Evolutionary conservation across 495 filamentous ascomycete species (phyloP).

Genomic region (Hapsidospora chrysogenum): DNA sequence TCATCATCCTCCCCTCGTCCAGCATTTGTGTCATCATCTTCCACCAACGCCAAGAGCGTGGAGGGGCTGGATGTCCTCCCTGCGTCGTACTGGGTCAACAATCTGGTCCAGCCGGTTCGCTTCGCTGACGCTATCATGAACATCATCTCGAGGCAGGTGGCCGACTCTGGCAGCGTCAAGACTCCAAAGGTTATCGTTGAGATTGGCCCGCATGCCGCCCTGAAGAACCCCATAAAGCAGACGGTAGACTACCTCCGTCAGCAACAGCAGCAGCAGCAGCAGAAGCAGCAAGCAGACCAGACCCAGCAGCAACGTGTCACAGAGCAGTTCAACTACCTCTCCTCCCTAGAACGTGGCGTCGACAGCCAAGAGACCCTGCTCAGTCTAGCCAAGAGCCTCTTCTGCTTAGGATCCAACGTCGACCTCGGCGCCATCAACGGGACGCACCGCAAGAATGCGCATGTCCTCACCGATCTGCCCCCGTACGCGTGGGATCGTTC

Average conservation of each 20-base stretch:
- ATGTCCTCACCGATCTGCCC: slow-evolving; percentile 14
- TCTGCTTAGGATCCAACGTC: neutral
- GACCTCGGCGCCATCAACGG: neutral
- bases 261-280: slow-evolving; percentile 5
- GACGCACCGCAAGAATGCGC: neutral
- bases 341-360: slow-evolving; percentile 9
- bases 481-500: slow-evolving; percentile 21
- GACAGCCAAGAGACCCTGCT: neutral
- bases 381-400: neutral
- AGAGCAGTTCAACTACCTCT: slow-evolving; percentile 8
- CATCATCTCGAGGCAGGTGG: slow-evolving; percentile 5
- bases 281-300: no score
- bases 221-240: slow-evolving; percentile 31
- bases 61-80: neutral
- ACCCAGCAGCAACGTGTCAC: neutral
- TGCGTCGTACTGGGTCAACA: slow-evolving; percentile 18
- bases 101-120: slow-evolving; percentile 20
- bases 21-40: slow-evolving; percentile 16
- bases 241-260: slow-evolving; percentile 14
- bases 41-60: slow-evolving; percentile 1
- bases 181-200: slow-evolving; percentile 23
- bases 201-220: slow-evolving; percentile 38
- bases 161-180: slow-evolving; percentile 5
- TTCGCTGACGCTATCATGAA: slow-evolving; percentile 18
- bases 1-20: neutral